These are phyloP conservation scores for Ligustrum vulgare DNA, from an alignment of 257 asterid species.

Conservation along the genomic window DNA sequence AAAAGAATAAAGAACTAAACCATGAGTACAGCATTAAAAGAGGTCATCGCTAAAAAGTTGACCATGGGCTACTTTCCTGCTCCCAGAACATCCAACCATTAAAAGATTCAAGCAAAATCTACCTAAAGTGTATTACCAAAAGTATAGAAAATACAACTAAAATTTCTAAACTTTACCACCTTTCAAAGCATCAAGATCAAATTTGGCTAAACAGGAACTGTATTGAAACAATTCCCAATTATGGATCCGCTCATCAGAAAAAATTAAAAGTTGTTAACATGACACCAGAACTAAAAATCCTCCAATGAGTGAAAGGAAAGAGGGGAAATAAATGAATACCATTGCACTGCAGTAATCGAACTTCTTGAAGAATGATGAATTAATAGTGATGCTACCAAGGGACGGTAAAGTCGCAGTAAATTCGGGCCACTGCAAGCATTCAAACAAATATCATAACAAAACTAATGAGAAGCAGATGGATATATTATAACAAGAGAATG, in stretches of 20 bases:
- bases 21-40: background rate
- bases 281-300: background rate
- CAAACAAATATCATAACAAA: conserved; percentile 16
- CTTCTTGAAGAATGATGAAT: conserved; percentile 74
- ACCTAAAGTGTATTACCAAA: background rate
- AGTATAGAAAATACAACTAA: background rate
- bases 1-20: background rate
- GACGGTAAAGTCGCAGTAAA: conserved; percentile 62
- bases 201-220: background rate
- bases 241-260: background rate
- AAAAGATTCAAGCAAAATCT: background rate
- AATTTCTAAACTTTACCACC: background rate
- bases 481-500: background rate
- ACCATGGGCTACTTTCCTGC: background rate
- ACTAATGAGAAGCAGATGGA: background rate
- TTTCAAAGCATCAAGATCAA: background rate
- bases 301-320: background rate
- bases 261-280: background rate
- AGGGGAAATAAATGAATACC: conserved; percentile 45
- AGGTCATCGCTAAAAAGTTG: background rate
- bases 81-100: background rate
- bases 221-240: background rate
- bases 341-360: conserved; percentile 82
- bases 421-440: conserved; percentile 85
- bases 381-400: conserved; percentile 69